Evolutionary conservation across 208 protist genomes (phyloP).

Genomic region (Crithidia bombi): DNA sequence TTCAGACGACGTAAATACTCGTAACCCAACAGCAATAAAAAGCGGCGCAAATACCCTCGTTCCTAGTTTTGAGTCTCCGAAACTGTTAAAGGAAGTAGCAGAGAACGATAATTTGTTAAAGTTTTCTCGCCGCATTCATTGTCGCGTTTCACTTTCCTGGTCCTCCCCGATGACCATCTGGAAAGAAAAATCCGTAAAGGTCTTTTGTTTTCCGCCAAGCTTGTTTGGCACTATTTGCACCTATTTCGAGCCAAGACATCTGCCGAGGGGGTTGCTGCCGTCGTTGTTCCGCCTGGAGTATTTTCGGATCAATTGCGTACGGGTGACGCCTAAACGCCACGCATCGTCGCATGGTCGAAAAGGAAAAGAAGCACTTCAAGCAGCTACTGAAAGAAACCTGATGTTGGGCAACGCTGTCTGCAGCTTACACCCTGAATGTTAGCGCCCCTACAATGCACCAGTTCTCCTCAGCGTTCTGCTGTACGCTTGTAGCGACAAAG

Average conservation of each 20-base stretch:
- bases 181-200: conserved; percentile 41
- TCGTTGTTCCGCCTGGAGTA: conserved; percentile 29
- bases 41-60: too few relatives aligned
- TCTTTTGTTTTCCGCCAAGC: conserved; percentile 40
- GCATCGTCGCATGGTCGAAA: background rate
- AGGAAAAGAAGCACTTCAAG: background rate
- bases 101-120: too few relatives aligned
- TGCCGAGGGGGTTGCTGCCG: conserved; percentile 25
- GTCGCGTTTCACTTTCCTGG: conserved; percentile 36
- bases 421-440: too few relatives aligned
- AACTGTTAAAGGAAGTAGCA: too few relatives aligned
- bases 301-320: conserved; percentile 56
- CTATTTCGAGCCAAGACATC: conserved; percentile 21
- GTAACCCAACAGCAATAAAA: too few relatives aligned
- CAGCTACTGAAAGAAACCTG: background rate
- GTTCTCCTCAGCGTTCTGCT: too few relatives aligned
- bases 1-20: too few relatives aligned
- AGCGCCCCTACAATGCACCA: too few relatives aligned
- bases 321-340: conserved; percentile 34
- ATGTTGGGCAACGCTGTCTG: too few relatives aligned
- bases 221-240: conserved; percentile 24
- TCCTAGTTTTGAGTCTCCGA: too few relatives aligned
- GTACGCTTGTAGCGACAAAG: too few relatives aligned
- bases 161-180: conserved; percentile 37
- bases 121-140: too few relatives aligned